Percentiles rank a stretch among this genome's conserved stretches.
These are phyloP conservation scores for Tanacetum coccineum DNA, from an alignment of 129 eudicot genomes.

Conservation along the genomic window DNA sequence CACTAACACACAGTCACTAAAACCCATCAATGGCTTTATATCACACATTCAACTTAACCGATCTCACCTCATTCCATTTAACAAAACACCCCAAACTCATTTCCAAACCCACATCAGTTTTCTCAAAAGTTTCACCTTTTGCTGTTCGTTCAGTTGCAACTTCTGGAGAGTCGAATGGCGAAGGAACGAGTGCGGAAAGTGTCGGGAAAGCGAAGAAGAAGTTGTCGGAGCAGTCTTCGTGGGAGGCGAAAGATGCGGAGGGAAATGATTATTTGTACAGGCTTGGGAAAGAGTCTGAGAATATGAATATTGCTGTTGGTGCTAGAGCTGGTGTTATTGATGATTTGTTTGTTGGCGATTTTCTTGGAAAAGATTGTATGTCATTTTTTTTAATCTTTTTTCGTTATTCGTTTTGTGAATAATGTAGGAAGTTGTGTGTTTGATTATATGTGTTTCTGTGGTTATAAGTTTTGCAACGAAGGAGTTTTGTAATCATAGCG, in stretches of 20 bases:
- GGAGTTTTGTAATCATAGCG: too few species aligned
- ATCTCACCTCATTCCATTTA: constrained; percentile 32
- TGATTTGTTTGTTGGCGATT: constrained; percentile 77
- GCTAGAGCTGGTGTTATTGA: constrained; percentile 95
- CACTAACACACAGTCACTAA: neutral
- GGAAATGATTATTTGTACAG: constrained; percentile 86
- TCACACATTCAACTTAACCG: constrained; percentile 31
- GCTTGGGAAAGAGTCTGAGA: constrained; percentile 90
- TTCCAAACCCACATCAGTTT: constrained; percentile 13
- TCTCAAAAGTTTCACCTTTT: constrained; percentile 20
- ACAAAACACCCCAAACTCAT: constrained; percentile 20
- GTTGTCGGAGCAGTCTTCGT: constrained; percentile 78
- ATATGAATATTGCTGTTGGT: constrained; percentile 91
- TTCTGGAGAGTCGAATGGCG: constrained; percentile 33
- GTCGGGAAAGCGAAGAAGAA: constrained; percentile 31
- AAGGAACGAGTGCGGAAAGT: constrained; percentile 15
- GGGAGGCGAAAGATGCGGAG: constrained; percentile 80
- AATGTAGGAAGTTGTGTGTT: neutral
- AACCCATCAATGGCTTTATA: constrained; percentile 30
- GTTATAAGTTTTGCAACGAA: too few species aligned
- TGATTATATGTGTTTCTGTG: neutral
- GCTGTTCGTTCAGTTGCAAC: constrained; percentile 31
- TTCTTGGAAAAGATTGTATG: constrained; percentile 91
- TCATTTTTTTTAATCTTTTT: too few species aligned
- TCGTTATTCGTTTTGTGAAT: neutral